Base-by-base conservation (phyloP, 306 rosid genomes). In the Lathyrus oleraceus region DNA sequence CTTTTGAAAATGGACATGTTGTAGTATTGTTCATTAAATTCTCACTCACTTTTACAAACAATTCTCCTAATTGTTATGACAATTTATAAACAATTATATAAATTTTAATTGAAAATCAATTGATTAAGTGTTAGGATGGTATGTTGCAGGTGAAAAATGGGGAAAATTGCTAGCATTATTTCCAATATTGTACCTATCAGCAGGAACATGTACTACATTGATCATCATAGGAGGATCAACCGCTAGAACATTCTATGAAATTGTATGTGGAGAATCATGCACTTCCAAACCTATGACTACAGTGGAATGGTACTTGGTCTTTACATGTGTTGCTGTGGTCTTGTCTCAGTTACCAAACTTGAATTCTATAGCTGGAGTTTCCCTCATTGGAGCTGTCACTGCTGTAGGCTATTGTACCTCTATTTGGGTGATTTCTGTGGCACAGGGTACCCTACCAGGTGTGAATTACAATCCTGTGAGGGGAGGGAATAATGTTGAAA, bases 171-270 rank as follows among this genome's bases (percentile, higher is more conserved):
- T 83, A 19, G 71, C 78, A n/a, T 1, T 83, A 30, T 72, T 87
- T 25, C 93, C 88, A 66, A 82, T 78, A 40, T 17, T 83, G 75
- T 88, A 88, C 54, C 80, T 88, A 28, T 77, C 88, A 44, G 88
- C 83, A 0, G 90, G 90, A 4, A 85, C 88, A 27, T 85, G 88
- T 21, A 65, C 85, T 0, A 74, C 86, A 8, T 19, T 85, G 47
- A 88, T 88, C 16, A 85, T 88, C 53, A 65, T 88, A 54, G 90
- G 94, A 66, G 89, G 87, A 49, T 67, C 85, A 27, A 81, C 88
- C 4, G 78, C 75, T 0, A 84, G 80, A 17, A 60, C 74, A 65
- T 81, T 84, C 74, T 84, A 77, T 16, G 70, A 84, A 16, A 72
- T 84, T 7, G 20, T 74, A 5, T 84, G 88, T 51, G 85, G 83